Evolutionary conservation across 495 filamentous ascomycete species (phyloP).

Genomic region (Annulohypoxylon stygium): DNA sequence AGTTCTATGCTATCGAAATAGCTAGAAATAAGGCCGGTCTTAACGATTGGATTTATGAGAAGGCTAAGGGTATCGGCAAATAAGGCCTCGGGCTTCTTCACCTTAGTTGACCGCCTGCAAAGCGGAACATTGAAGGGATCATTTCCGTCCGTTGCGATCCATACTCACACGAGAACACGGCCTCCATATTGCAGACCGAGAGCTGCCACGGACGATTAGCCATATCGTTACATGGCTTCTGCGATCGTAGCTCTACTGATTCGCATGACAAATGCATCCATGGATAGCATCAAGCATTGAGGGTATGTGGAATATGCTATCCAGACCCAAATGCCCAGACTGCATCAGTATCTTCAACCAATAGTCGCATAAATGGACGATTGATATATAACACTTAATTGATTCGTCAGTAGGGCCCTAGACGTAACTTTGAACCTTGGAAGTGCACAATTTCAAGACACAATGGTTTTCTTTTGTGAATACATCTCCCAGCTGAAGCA

Average conservation of each 20-base stretch:
- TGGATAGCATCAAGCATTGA: background rate
- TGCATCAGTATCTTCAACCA: background rate
- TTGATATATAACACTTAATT: background rate
- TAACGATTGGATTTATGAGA: slow-evolving; percentile 97
- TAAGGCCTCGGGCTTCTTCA: slow-evolving; percentile 6
- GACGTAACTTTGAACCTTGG: background rate
- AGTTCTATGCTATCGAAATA: slow-evolving; percentile 98
- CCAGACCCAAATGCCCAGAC: background rate
- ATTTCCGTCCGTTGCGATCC: background rate
- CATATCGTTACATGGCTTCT: background rate
- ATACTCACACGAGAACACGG: background rate
- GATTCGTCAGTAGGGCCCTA: background rate
- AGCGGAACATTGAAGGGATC: background rate
- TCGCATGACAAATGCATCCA: background rate
- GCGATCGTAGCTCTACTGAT: background rate
- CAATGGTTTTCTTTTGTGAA: background rate
- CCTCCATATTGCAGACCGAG: background rate
- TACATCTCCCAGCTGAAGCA: background rate
- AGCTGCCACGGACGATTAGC: background rate
- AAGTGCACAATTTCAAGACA: background rate
- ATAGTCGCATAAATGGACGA: slow-evolving; percentile 26
- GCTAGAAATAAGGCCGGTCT: slow-evolving; percentile 87
- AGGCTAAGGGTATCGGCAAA: slow-evolving; percentile 60
- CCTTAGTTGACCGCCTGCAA: background rate
- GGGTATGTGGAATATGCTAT: background rate